phyloP scores from a whole-genome alignment of 2,329 filamentous ascomycete genomes.

The Colletotrichum orbiculare region DNA sequence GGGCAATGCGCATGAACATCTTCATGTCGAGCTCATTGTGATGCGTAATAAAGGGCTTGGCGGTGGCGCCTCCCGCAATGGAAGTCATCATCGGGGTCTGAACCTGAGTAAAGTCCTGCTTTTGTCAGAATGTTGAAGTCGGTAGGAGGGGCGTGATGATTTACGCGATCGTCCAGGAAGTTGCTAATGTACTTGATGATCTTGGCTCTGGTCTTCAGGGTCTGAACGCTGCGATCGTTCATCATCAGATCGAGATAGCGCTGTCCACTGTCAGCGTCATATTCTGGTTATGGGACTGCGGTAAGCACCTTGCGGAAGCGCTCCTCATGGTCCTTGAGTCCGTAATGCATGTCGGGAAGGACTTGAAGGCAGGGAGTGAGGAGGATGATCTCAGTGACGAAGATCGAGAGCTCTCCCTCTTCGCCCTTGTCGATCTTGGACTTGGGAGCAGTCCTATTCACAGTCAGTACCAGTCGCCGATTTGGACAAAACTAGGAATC shows the following conservation, averaged over 20 bases:
- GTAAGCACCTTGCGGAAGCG: conserved; percentile 77
- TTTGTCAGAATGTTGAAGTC: not conserved
- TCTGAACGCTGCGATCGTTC: conserved; percentile 87
- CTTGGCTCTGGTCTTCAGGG: conserved; percentile 86
- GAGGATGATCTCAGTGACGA: conserved; percentile 86
- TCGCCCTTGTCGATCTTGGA: conserved; percentile 81
- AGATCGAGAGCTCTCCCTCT: conserved; percentile 93
- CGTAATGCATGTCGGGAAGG: conserved; percentile 90
- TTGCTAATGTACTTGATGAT: conserved; percentile 89
- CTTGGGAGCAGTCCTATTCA: conserved; percentile 80
- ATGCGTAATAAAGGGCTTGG: conserved; percentile 92
- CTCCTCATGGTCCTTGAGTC: conserved; percentile 95
- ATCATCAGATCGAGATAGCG: conserved; percentile 96
- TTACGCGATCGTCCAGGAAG: conserved; percentile 80
- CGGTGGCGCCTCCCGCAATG: conserved; percentile 94
- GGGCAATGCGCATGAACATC: conserved; percentile 85
- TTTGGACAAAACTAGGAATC: not conserved
- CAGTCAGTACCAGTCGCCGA: not conserved
- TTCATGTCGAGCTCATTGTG: conserved; percentile 97
- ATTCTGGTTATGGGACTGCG: not conserved
- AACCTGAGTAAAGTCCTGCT: conserved; percentile 84
- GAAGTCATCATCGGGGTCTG: conserved; percentile 98
- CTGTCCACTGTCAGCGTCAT: not conserved
- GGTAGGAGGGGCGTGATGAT: not conserved
- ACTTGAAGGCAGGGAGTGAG: conserved; percentile 92